These are phyloP conservation scores for Maudiozyma humilis DNA, from an alignment of 1,139 yeast species.

Conservation along the genomic window DNA sequence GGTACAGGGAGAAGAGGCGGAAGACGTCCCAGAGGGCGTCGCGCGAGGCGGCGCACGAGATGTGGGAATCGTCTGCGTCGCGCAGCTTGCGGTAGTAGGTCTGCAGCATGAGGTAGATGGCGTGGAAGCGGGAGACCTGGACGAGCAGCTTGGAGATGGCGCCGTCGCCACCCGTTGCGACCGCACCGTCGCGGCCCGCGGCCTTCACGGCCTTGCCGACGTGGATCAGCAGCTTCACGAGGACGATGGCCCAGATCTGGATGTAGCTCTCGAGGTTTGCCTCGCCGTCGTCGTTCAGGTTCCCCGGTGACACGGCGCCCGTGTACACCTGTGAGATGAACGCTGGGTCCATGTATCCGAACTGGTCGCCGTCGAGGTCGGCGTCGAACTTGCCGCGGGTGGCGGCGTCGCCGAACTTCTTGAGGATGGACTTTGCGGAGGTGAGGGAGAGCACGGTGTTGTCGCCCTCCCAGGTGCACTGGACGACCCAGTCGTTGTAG, in stretches of 20 bases:
- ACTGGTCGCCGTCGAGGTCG: slow-evolving; percentile 33
- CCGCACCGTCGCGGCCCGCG: too few species aligned
- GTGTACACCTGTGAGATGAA: slow-evolving; percentile 20
- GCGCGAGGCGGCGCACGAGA: slow-evolving; percentile 30
- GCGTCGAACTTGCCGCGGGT: slow-evolving; percentile 35
- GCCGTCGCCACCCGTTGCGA: too few species aligned
- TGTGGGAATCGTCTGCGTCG: slow-evolving; percentile 19
- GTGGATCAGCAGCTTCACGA: slow-evolving; percentile 42
- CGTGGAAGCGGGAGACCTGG: slow-evolving; percentile 51
- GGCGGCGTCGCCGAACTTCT: slow-evolving; percentile 39
- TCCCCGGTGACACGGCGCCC: slow-evolving; percentile 31
- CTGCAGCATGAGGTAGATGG: slow-evolving; percentile 43
- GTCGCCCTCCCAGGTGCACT: slow-evolving; percentile 98
- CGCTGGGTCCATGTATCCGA: slow-evolving; percentile 37
- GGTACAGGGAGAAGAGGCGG: slow-evolving; percentile 56
- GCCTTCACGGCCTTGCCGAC: slow-evolving; percentile 39
- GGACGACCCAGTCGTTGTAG: slow-evolving; percentile 87
- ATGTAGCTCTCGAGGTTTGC: slow-evolving; percentile 31
- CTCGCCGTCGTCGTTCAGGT: slow-evolving; percentile 30
- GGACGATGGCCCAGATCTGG: slow-evolving; percentile 41
- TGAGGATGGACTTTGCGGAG: slow-evolving; percentile 69
- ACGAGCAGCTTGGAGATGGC: slow-evolving; percentile 53
- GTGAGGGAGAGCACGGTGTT: slow-evolving; percentile 78
- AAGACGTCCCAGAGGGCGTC: slow-evolving; percentile 42
- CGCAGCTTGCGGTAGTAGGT: slow-evolving; percentile 28